Evolutionary conservation across 1,284 basidiomycete species (phyloP).

Genomic region (Cutaneotrichosporon spelunceum): DNA sequence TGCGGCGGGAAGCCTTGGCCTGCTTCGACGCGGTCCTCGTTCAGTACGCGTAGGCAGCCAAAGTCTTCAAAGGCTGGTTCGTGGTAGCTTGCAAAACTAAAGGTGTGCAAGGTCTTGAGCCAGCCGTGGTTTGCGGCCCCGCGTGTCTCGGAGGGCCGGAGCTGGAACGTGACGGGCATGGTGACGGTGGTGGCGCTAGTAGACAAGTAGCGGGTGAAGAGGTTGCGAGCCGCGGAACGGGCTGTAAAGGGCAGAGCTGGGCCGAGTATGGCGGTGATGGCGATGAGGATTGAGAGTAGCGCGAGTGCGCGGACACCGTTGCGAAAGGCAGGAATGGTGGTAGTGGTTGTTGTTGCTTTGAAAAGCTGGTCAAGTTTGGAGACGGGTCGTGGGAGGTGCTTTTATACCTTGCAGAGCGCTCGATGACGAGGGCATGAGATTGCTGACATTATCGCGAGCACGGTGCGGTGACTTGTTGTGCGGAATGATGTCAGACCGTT

Average conservation of each 20-base stretch:
- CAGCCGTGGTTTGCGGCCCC: slow-evolving; percentile 80
- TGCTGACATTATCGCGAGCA: neutral
- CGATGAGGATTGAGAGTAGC: slow-evolving; percentile 14
- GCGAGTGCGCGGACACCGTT: slow-evolving; percentile 4
- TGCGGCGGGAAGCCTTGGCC: slow-evolving; percentile 81
- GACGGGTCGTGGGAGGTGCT: neutral
- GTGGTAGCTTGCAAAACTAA: slow-evolving; percentile 71
- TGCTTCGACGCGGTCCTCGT: slow-evolving; percentile 53
- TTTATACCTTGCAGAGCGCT: neutral
- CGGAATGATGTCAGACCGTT: neutral
- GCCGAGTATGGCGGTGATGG: slow-evolving; percentile 19
- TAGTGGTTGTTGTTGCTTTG: slow-evolving; percentile 5
- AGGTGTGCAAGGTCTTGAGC: slow-evolving; percentile 84
- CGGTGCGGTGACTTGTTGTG: neutral
- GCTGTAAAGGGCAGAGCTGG: slow-evolving; percentile 8
- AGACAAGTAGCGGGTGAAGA: slow-evolving; percentile 6
- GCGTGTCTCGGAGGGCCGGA: slow-evolving; percentile 63
- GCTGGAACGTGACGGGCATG: slow-evolving; percentile 21
- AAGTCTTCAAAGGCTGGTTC: slow-evolving; percentile 52
- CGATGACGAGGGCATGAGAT: neutral
- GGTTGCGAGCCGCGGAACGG: slow-evolving; percentile 9
- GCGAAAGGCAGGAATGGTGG: slow-evolving; percentile 11
- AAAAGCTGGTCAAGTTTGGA: neutral
- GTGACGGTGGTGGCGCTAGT: neutral
- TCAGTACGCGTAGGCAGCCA: slow-evolving; percentile 60